phyloP scores from a whole-genome alignment of 2,329 filamentous ascomycete genomes.

The Aspergillus fumigatiaffinis region DNA sequence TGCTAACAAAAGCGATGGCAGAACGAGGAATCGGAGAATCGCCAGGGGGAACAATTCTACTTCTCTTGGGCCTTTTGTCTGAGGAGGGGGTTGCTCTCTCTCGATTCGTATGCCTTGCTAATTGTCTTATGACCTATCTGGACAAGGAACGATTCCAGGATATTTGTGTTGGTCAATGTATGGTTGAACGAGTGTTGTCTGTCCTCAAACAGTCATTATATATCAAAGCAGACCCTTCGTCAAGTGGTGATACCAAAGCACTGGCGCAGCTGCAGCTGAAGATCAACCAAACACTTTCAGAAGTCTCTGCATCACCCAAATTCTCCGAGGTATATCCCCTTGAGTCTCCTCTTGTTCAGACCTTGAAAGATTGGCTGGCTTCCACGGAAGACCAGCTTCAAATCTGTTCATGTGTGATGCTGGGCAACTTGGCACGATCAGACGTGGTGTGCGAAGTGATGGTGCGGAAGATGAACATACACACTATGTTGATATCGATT shows the following conservation, averaged over 20 bases:
- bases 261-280: conserved; percentile 35
- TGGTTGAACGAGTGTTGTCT: conserved; percentile 31
- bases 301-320: conserved; percentile 35
- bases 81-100: conserved; percentile 22
- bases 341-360: conserved; percentile 32
- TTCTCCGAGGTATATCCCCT: conserved; percentile 40
- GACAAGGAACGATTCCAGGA: conserved; percentile 38
- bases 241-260: conserved; percentile 32
- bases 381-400: conserved; percentile 41
- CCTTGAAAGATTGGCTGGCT: conserved; percentile 38
- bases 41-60: conserved; percentile 32
- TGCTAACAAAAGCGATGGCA: conserved; percentile 13
- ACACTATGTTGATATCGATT: conserved; percentile 38
- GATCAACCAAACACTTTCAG: conserved; percentile 39
- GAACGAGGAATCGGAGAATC: conserved; percentile 32
- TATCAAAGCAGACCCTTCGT: conserved; percentile 21
- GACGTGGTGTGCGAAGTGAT: conserved; percentile 41
- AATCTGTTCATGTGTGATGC: conserved; percentile 45
- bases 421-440: conserved; percentile 46
- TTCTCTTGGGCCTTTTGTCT: conserved; percentile 32
- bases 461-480: conserved; percentile 37
- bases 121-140: conserved; percentile 32
- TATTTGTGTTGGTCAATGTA: conserved; percentile 28
- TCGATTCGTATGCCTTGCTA: conserved; percentile 31
- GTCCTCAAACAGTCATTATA: conserved; percentile 30